These are phyloP conservation scores for Kuraishia hungarica DNA, from an alignment of 805 yeast genomes.

Conservation along the genomic window DNA sequence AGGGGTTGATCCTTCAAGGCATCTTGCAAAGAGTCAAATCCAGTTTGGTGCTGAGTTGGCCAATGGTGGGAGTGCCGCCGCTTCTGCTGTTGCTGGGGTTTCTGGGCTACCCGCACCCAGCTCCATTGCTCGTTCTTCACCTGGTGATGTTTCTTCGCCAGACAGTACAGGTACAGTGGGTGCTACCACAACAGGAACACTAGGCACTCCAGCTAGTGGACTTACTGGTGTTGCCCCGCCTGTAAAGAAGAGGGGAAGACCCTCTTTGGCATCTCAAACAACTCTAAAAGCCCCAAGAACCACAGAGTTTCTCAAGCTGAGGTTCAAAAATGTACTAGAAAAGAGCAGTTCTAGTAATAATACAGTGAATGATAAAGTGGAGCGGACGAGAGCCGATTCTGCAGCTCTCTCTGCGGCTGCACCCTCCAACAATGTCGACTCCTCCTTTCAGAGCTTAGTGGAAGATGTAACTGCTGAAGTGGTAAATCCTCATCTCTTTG, in stretches of 20 bases:
- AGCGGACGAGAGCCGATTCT: too few species aligned
- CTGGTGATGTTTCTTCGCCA: constrained; percentile 1
- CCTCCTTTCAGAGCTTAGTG: constrained; percentile 14
- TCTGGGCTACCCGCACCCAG: too few species aligned
- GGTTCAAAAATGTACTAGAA: constrained; percentile 5
- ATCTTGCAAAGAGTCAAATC: constrained; percentile 28
- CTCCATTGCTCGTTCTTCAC: background rate
- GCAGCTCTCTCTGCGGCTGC: too few species aligned
- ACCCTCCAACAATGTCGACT: background rate
- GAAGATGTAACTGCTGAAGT: constrained; percentile 25
- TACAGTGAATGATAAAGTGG: constrained; percentile 5
- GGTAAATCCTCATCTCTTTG: constrained; percentile 27
- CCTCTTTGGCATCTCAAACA: background rate
- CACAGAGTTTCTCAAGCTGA: constrained; percentile 5
- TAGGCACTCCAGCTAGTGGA: background rate
- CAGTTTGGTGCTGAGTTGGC: constrained; percentile 13
- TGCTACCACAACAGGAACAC: background rate
- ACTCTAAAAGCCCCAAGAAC: constrained; percentile 10
- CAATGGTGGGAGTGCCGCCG: background rate
- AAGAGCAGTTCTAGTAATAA: background rate
- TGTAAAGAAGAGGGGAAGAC: constrained; percentile 1
- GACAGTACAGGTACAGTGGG: background rate
- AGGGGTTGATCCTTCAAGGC: constrained; percentile 32
- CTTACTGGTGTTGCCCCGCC: too few species aligned
- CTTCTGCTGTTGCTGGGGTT: background rate